Evolutionary conservation across 306 rosid species (phyloP), one percentile per base, ranked within the genome.

Genomic region (Corylus heterophylla): DNA sequence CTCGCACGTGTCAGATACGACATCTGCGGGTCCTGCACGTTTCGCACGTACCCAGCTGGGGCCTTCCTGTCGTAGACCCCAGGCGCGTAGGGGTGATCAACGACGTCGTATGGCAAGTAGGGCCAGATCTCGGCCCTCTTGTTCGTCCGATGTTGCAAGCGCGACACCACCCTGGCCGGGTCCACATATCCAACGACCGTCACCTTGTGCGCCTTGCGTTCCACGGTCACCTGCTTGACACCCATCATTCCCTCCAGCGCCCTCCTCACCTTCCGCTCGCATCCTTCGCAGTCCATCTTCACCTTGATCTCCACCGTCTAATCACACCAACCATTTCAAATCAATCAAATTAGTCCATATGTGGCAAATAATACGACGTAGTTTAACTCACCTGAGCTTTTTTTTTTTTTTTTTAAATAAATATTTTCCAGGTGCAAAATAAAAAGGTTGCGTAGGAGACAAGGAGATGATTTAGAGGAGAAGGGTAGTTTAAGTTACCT

Each of bases 241-340:
- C 98, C 98, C 73, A 83, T 93, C 98, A 93, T 93, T 3, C 97
- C 97, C 49, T 89, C 87, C 83, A 93, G 83, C 0, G 94, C 81
- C 5, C 83, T 89, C 80, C 49, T 87, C 86, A 91, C 97, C 71
- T 77, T 91, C 76, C 93, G 85, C 88, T 93, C 97, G 47, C 98
- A 93, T 6, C 98, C 98, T 79, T 93, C 97, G 54, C 98, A 93
- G 80, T 93, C 98, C 84, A 93, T 88, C 79, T 89, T 90, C 85
- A 93, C 93, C 83, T 88, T 93, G 72, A 93, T 77, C 84, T 93
- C 98, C 87, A 93, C 98, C 83, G 97, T 93, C 93, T 93, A 90
- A 69, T 74, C 22, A 14, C 17, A 39, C 44, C 44, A 39, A 3
- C 44, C 4, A 39, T 47, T 51, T 5, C 31, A 14, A 63, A 67